Evolutionary conservation across 805 yeast species (phyloP).

Genomic region (Hagleromyces aurorensis): DNA sequence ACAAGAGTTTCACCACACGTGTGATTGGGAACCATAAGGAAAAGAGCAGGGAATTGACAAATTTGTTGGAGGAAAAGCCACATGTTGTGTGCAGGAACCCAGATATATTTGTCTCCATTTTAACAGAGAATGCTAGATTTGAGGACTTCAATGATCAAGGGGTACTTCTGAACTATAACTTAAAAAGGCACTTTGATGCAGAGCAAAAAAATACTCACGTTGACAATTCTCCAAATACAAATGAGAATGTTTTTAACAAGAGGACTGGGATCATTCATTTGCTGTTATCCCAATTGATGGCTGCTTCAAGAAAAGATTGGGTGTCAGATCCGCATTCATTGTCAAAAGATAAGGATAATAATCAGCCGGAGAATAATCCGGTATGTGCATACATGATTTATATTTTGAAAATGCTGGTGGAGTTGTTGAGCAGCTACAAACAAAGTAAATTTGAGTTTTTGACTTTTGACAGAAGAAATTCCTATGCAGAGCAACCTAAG

Average conservation of each 20-base stretch:
- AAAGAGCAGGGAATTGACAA: constrained; percentile 38
- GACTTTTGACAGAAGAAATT: constrained; percentile 58
- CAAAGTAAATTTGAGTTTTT: constrained; percentile 76
- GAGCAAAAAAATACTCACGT: constrained; percentile 18
- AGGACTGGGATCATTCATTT: constrained; percentile 56
- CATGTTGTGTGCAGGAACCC: constrained; percentile 43
- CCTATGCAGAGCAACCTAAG: constrained; percentile 37
- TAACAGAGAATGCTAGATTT: constrained; percentile 37
- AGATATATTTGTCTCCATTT: constrained; percentile 37
- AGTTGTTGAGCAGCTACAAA: constrained; percentile 68
- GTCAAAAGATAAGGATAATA: constrained; percentile 19
- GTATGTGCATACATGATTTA: constrained; percentile 61
- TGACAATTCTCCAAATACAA: constrained; percentile 15
- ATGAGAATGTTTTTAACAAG: constrained; percentile 12
- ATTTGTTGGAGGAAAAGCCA: constrained; percentile 43
- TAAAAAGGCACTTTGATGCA: constrained; percentile 20
- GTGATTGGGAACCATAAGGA: constrained; percentile 27
- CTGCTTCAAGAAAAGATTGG: constrained; percentile 37
- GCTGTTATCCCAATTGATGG: constrained; percentile 59
- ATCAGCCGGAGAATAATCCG: constrained; percentile 41
- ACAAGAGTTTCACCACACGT: constrained; percentile 34
- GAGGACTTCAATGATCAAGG: constrained; percentile 38
- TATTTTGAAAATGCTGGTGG: constrained; percentile 59
- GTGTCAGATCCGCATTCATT: constrained; percentile 30
- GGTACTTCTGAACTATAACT: constrained; percentile 18